phyloP scores from a whole-genome alignment of 148 eudicot genomes.

The Camellia lanceoleosa region DNA sequence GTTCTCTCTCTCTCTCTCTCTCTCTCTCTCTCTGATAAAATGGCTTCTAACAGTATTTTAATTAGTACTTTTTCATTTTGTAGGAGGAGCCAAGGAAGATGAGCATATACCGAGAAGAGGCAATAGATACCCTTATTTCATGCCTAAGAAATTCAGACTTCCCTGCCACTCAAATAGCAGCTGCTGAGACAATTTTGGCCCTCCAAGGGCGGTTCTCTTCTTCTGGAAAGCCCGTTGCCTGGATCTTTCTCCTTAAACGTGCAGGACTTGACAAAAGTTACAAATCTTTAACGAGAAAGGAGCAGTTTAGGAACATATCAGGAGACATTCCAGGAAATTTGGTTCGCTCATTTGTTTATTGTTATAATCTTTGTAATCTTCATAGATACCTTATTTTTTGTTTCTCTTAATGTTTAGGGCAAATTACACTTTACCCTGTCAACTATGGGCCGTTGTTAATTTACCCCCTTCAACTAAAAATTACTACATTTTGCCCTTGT shows the following conservation, averaged over 20 bases:
- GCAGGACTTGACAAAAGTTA: constrained; percentile 39
- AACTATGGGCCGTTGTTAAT: no score
- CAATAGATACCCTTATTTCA: constrained; percentile 42
- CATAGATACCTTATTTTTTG: not conserved
- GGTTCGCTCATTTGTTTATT: constrained; percentile 20
- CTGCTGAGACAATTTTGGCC: constrained; percentile 44
- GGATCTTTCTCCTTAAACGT: constrained; percentile 41
- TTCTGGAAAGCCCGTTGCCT: constrained; percentile 41
- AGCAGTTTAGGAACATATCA: constrained; percentile 21
- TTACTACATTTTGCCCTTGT: no score
- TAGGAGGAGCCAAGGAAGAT: constrained; percentile 54
- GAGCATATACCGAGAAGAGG: constrained; percentile 57
- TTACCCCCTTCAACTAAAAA: no score
- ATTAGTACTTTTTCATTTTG: not conserved
- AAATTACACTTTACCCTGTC: no score
- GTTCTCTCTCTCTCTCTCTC: constrained; percentile 7
- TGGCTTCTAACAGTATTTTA: not conserved
- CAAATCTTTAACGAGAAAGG: constrained; percentile 33
- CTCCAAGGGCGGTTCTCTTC: constrained; percentile 54
- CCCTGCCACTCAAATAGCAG: constrained; percentile 44
- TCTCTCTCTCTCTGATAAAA: not conserved
- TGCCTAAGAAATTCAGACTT: constrained; percentile 42
- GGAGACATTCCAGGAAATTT: constrained; percentile 32
- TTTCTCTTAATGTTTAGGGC: not conserved
- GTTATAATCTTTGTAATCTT: not conserved